Conservation (phyloP, 768 basidiomycete species). For the Trametes cinnabarina region DNA sequence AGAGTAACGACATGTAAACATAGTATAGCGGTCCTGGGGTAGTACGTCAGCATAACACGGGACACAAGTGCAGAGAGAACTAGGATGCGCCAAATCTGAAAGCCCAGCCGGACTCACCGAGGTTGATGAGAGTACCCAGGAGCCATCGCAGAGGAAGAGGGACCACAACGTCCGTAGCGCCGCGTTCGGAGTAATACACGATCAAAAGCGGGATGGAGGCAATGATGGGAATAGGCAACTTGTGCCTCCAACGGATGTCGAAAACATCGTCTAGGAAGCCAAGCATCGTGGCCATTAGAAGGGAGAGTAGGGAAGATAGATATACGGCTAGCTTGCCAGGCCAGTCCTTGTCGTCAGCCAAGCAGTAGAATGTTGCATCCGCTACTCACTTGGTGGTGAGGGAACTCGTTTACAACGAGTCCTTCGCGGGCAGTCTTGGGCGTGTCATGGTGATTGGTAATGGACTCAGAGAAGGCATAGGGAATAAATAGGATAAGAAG, state of each 20-base stretch:
- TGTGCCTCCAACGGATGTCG: conserved; percentile 98
- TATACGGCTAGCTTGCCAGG: conserved; percentile 76
- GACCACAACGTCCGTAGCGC: conserved; percentile 91
- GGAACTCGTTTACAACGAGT: conserved; percentile 64
- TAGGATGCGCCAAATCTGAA: too few species aligned
- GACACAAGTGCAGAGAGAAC: too few species aligned
- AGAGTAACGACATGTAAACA: conserved; percentile 92
- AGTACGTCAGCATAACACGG: neutral
- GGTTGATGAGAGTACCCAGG: conserved; percentile 77
- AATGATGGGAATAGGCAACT: conserved; percentile 94
- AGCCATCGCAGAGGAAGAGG: conserved; percentile 77
- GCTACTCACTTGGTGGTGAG: conserved; percentile 70
- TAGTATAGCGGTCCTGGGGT: conserved; percentile 87
- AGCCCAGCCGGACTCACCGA: conserved; percentile 54
- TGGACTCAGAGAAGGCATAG: conserved; percentile 83
- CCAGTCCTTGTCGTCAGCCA: neutral
- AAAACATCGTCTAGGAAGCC: conserved; percentile 98
- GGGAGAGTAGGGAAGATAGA: conserved; percentile 87
- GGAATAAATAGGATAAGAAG: conserved; percentile 91
- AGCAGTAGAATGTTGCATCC: neutral
- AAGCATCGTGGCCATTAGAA: conserved; percentile 89
- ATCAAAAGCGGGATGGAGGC: conserved; percentile 92
- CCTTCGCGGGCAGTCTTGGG: conserved; percentile 50
- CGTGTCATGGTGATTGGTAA: conserved; percentile 46
- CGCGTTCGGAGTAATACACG: conserved; percentile 94